Evolutionary conservation across 768 basidiomycete genomes (phyloP).

Genomic region (Boletus coccyginus): DNA sequence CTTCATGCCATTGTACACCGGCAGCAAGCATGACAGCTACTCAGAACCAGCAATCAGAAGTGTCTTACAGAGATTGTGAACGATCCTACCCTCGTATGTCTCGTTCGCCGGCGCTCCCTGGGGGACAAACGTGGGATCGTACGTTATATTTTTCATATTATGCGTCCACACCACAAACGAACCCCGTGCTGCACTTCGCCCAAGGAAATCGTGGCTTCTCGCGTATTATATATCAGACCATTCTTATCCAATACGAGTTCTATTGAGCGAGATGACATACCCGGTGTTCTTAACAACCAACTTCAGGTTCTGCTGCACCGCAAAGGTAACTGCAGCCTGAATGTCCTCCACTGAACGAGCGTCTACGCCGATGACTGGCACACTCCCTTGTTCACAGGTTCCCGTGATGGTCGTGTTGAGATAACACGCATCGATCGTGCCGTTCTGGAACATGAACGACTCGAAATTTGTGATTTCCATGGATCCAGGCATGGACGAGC

Average conservation of each 20-base stretch:
- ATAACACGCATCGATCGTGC: constrained; percentile 39
- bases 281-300: constrained; percentile 31
- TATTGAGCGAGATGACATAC: constrained; percentile 3
- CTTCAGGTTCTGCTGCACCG: constrained; percentile 18
- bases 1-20: constrained; percentile 49
- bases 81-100: constrained; percentile 21
- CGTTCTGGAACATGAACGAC: constrained; percentile 38
- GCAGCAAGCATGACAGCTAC: constrained; percentile 35
- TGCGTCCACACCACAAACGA: constrained; percentile 45
- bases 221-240: not conserved
- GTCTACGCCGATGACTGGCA: constrained; percentile 26
- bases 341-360: constrained; percentile 23
- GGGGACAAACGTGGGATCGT: constrained; percentile 30
- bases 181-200: constrained; percentile 38
- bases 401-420: constrained; percentile 32
- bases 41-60: constrained; percentile 14
- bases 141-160: constrained; percentile 39
- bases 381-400: constrained; percentile 23
- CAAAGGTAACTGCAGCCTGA: constrained; percentile 26
- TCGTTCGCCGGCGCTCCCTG: constrained; percentile 26
- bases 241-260: not conserved
- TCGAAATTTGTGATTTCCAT: constrained; percentile 37
- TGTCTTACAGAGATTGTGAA: not conserved
- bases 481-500: constrained; percentile 39
- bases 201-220: constrained; percentile 38